Evolutionary conservation across 164 flowering plant species (phyloP).

Genomic region (Aristolochia californica): DNA sequence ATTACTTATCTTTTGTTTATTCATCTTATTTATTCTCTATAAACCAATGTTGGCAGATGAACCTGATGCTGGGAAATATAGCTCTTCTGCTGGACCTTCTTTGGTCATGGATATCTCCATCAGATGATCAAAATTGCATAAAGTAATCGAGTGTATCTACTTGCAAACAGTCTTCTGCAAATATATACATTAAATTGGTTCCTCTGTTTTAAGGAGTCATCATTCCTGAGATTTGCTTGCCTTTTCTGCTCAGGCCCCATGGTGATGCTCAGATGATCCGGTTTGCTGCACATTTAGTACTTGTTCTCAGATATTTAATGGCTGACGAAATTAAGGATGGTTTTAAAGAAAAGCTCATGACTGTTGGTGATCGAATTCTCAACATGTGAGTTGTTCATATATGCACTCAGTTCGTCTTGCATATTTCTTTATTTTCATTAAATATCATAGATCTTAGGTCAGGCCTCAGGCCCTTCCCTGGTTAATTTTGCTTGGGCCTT

Average conservation of each 20-base stretch:
- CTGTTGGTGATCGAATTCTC: conserved; percentile 80
- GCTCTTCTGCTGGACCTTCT: conserved; percentile 70
- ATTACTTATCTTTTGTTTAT: too few species aligned
- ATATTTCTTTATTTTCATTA: neutral
- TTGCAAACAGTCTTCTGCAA: neutral
- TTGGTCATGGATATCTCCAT: conserved; percentile 94
- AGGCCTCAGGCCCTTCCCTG: neutral
- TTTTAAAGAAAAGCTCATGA: conserved; percentile 72
- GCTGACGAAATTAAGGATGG: conserved; percentile 63
- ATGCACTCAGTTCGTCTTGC: neutral
- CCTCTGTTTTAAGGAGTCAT: too few species aligned
- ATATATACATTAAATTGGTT: too few species aligned
- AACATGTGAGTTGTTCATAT: conserved; percentile 52
- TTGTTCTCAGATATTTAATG: conserved; percentile 75
- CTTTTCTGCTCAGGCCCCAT: conserved; percentile 52
- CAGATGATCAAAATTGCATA: conserved; percentile 53
- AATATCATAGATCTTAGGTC: neutral
- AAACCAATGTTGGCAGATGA: conserved; percentile 48
- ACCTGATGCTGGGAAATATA: conserved; percentile 84
- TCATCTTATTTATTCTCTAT: too few species aligned
- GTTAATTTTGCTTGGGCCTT: neutral
- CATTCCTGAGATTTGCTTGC: neutral
- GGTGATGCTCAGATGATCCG: conserved; percentile 97
- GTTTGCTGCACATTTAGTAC: conserved; percentile 93
- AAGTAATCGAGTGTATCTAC: conserved; percentile 29